A percentile compares a stretch with the other conserved stretches of the same genome.
Conservation (phyloP, 352 stramenopile genomes). For the Phytophthora sojae region DNA sequence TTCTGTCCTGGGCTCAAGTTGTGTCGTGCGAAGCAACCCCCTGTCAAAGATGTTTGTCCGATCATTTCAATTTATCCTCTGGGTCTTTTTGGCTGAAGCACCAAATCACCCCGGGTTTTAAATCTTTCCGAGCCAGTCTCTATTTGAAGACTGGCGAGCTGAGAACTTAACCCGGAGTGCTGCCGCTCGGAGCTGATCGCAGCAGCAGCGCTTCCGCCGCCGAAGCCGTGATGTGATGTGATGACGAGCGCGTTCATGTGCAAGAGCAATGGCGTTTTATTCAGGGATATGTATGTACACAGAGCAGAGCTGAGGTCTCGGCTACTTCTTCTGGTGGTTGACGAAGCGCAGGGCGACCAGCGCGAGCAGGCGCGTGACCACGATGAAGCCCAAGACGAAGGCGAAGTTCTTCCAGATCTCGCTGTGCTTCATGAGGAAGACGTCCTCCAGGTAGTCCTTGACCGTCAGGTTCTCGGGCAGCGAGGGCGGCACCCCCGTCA, state of each 20-base stretch:
- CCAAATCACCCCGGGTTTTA: neutral
- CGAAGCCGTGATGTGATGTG: too few relatives aligned
- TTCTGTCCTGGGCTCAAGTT: neutral
- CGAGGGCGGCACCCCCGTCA: slow-evolving; percentile 14
- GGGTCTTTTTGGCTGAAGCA: too few relatives aligned
- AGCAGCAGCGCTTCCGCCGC: too few relatives aligned
- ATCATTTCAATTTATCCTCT: too few relatives aligned
- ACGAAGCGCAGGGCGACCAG: neutral
- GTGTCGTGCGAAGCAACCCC: neutral
- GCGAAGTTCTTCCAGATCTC: slow-evolving; percentile 25
- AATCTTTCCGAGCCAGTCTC: neutral
- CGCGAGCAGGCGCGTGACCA: neutral
- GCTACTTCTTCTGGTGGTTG: slow-evolving; percentile 5
- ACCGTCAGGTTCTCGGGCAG: slow-evolving; percentile 23
- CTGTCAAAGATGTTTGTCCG: too few relatives aligned
- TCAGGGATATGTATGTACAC: neutral
- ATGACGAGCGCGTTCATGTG: neutral
- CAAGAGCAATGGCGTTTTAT: neutral
- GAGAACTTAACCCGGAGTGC: too few relatives aligned
- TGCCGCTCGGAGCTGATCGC: too few relatives aligned
- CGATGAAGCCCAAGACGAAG: neutral
- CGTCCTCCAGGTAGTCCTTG: slow-evolving; percentile 43
- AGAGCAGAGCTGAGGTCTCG: neutral
- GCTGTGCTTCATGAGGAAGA: slow-evolving; percentile 17
- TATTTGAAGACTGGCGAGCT: too few relatives aligned